phyloP scores from a whole-genome alignment of 2,329 filamentous ascomycete species.

The Claviceps cyperi region DNA sequence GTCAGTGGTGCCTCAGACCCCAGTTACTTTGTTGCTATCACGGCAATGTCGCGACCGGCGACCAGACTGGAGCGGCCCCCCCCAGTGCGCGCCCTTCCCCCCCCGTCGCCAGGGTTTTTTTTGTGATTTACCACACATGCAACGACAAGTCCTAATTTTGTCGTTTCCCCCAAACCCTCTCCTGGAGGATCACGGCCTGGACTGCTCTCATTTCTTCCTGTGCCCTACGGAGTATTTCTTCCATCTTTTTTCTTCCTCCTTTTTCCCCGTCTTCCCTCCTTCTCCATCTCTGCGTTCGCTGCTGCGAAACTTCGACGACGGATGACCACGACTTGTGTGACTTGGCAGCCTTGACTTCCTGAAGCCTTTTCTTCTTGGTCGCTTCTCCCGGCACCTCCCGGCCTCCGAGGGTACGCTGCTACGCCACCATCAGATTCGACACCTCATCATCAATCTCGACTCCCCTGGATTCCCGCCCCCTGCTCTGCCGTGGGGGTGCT shows the following conservation, averaged over 20 bases:
- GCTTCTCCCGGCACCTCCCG: constrained; percentile 6
- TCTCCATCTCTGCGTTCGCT: constrained; percentile 4
- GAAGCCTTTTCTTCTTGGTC: constrained; percentile 2
- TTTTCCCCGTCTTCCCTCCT: constrained; percentile 6
- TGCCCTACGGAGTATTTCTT: background rate
- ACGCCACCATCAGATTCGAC: constrained; percentile 6
- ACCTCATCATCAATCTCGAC: background rate
- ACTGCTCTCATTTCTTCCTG: background rate
- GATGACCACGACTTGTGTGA: constrained; percentile 7
- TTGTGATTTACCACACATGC: background rate
- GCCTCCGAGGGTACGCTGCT: constrained; percentile 6
- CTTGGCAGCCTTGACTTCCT: constrained; percentile 5
- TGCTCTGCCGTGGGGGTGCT: background rate
- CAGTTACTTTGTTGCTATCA: background rate
- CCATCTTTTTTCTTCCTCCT: constrained; percentile 7
- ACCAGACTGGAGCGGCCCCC: background rate
- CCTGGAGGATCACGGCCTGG: constrained; percentile 1
- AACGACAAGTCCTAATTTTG: constrained; percentile 1
- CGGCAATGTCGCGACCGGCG: background rate
- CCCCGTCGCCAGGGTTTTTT: constrained; percentile 1
- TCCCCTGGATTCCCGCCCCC: background rate
- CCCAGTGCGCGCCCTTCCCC: background rate
- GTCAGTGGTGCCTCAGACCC: background rate
- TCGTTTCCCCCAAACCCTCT: constrained; percentile 1
- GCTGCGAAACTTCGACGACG: background rate